Evolutionary conservation across 2,329 filamentous ascomycete species (phyloP), one percentile per base, ranked within the genome.

Genomic region (Diaporthe sp.): DNA sequence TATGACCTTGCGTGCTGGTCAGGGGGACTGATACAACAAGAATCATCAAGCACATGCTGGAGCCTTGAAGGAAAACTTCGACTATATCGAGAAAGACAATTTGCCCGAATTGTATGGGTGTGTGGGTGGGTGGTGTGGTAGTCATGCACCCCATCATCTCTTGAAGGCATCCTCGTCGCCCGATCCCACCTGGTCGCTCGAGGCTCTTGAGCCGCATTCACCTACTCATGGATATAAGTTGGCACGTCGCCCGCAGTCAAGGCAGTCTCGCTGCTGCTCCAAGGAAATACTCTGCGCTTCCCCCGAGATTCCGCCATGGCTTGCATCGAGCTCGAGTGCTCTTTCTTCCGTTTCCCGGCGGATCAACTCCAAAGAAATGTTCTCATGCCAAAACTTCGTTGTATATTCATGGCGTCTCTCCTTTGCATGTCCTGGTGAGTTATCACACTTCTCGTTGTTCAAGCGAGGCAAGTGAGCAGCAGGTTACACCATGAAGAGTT

Each of bases 41-140:
- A 42, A 28, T 22, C 25, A 28, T 28, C 15, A 49, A 49, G 28
- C 4, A 65, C 4, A 13, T 13, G 25, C 42, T 17, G 51, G 37
- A 49, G 68, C 68, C 68, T 71, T 37, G 65, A 22, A 37, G 22
- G 8, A 34, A 4, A 12, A 15, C n/a, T 39, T 55, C 10, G 2
- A 55, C 2, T 7, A 13, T 19, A 1, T 42, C 34, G n/a, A 61
- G 12, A 7, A 7, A 19, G 44, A 28, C 37, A 22, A 70, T 42
- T 70, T 70, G 65, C 65, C 65, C 65, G n/a, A 28, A 42, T 55
- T 70, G 49, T 37, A 10, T 55, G 49, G 15, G 34, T 12, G 17
- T 2, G 42, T 46, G 62, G 10, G 42, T 67, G 34, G 34, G 34
- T 12, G 44, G 46, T 9, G 46, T 39, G 46, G 7, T 13, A 17